Conservation (phyloP, 202 grass and related monocot genomes). For the Alloteropsis angusta region DNA sequence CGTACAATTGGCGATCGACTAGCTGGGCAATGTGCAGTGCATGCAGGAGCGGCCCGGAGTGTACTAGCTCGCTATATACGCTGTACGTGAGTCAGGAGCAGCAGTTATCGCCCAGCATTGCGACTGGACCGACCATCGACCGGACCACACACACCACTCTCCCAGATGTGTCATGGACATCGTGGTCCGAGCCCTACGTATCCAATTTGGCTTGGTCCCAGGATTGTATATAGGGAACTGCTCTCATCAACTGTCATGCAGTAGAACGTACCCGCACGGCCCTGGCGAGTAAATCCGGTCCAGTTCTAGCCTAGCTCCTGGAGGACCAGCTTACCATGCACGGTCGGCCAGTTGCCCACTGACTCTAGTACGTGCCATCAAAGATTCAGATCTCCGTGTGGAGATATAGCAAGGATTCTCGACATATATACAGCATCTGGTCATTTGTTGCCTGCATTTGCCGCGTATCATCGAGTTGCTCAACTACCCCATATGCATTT, state of each 20-base stretch:
- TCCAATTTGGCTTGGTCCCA: constrained; percentile 29
- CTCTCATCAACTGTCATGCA: constrained; percentile 11
- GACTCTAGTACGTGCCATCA: not conserved
- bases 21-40: not conserved
- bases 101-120: not conserved
- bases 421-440: not conserved
- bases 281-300: not conserved
- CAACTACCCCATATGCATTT: not conserved
- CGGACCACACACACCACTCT: constrained; percentile 11
- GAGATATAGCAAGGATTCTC: not conserved
- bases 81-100: not conserved
- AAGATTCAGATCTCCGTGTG: not conserved
- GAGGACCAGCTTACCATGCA: constrained; percentile 2
- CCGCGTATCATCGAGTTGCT: not conserved
- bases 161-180: constrained; percentile 11
- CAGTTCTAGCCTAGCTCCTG: not conserved
- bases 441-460: not conserved
- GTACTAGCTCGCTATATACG: too few species aligned
- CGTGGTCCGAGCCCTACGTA: constrained; percentile 25
- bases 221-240: constrained; percentile 11
- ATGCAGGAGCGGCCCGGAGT: not conserved
- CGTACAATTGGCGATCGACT: not conserved
- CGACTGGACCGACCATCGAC: constrained; percentile 1
- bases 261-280: not conserved
- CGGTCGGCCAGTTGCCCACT: not conserved